Conservation (phyloP, 2,329 filamentous ascomycete genomes). For the Xylogone sp. region DNA sequence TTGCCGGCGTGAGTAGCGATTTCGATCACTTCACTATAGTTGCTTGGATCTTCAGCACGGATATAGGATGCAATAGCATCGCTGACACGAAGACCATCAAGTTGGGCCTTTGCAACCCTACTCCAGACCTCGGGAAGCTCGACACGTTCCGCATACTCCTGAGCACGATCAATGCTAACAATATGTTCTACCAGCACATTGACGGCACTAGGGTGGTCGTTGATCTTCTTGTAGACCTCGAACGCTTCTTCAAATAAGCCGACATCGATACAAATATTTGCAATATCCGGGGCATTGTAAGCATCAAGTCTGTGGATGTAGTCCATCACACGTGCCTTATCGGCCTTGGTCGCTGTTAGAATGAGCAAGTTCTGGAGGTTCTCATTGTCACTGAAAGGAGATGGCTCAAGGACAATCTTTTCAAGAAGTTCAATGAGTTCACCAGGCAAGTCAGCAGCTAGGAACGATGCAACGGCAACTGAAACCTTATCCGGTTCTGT, state of each 20-base stretch:
- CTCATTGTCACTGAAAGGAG: conserved; percentile 94
- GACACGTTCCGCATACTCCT: conserved; percentile 91
- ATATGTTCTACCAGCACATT: conserved; percentile 94
- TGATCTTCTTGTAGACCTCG: conserved; percentile 97
- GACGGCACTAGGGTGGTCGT: conserved; percentile 80
- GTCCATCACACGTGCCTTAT: conserved; percentile 90
- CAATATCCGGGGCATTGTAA: conserved; percentile 91
- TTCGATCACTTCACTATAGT: conserved; percentile 95
- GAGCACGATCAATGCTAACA: conserved; percentile 95
- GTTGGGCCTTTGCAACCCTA: conserved; percentile 94
- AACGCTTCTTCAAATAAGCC: conserved; percentile 96
- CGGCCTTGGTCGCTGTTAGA: conserved; percentile 93
- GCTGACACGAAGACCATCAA: conserved; percentile 88
- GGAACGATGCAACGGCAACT: conserved; percentile 88
- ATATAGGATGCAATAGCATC: conserved; percentile 98
- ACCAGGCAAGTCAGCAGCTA: conserved; percentile 83
- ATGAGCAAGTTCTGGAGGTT: conserved; percentile 95
- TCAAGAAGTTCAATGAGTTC: conserved; percentile 97
- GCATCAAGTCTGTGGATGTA: conserved; percentile 90
- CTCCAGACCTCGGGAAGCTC: conserved; percentile 97
- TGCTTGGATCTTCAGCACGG: conserved; percentile 85
- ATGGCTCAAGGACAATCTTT: conserved; percentile 99
- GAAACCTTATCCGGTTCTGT: conserved; percentile 93
- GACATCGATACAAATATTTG: conserved; percentile 87
- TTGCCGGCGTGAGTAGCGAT: conserved; percentile 93